Conservation (phyloP, 2,329 filamentous ascomycete genomes). For the Paecilomyces fulvus region DNA sequence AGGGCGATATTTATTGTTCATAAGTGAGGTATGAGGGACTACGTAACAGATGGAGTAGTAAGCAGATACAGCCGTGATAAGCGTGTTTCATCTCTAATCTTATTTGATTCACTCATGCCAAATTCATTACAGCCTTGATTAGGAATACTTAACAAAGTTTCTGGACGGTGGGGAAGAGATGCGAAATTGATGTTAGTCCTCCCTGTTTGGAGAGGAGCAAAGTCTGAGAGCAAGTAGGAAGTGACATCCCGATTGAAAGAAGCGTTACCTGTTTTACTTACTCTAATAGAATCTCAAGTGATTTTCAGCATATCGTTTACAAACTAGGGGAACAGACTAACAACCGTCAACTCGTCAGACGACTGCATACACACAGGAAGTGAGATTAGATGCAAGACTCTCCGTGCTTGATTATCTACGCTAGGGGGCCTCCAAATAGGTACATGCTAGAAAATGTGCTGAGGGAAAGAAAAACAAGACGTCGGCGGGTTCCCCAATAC, state of each 20-base stretch:
- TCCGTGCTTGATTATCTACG: background rate
- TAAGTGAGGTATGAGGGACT: background rate
- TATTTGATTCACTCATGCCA: background rate
- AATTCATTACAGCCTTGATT: background rate
- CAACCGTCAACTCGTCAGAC: too few relatives aligned
- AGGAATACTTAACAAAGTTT: background rate
- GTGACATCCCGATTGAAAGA: background rate
- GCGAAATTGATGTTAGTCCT: too few relatives aligned
- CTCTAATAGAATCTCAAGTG: background rate
- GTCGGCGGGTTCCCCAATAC: background rate
- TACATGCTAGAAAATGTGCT: background rate
- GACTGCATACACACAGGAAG: background rate
- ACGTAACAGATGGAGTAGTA: background rate
- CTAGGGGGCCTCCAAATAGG: background rate
- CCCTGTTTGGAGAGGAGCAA: too few relatives aligned
- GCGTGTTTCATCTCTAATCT: background rate
- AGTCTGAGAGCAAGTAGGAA: too few relatives aligned
- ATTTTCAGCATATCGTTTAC: background rate
- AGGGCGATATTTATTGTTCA: background rate
- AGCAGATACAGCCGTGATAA: background rate
- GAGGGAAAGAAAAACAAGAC: background rate
- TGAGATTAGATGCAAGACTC: background rate
- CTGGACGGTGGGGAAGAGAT: too few relatives aligned
- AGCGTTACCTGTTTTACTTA: background rate
- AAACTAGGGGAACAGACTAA: too few relatives aligned